A percentile compares a stretch with the other conserved stretches of the same genome.
These are phyloP conservation scores for Trametes cinnabarina DNA, from an alignment of 768 basidiomycete species.

Conservation along the genomic window DNA sequence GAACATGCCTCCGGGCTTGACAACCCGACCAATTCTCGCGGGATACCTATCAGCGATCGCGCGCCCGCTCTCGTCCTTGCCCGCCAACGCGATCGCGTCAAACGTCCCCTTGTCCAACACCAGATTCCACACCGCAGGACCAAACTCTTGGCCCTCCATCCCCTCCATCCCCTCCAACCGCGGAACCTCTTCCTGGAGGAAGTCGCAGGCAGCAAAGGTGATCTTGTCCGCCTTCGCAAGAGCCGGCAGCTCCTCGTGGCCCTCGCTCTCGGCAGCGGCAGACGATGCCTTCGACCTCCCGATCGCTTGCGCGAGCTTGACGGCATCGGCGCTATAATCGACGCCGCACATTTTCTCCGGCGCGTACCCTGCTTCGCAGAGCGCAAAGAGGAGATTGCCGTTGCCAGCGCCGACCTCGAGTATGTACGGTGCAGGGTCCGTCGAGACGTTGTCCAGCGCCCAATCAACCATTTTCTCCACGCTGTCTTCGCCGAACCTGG, in stretches of 20 bases:
- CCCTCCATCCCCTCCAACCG: constrained; percentile 18
- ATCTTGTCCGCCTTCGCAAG: constrained; percentile 29
- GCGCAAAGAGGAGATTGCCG: constrained; percentile 69
- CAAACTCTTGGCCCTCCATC: constrained; percentile 7
- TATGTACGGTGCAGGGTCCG: constrained; percentile 42
- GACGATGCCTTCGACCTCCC: constrained; percentile 34
- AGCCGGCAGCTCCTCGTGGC: not conserved
- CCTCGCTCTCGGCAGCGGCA: not conserved
- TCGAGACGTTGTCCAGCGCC: constrained; percentile 54
- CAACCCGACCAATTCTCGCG: constrained; percentile 47
- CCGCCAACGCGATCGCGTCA: constrained; percentile 77
- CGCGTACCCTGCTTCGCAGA: constrained; percentile 65
- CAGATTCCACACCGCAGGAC: constrained; percentile 57
- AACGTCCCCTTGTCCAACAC: constrained; percentile 87
- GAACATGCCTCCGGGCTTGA: constrained; percentile 68
- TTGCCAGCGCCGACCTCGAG: constrained; percentile 84
- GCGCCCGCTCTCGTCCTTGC: constrained; percentile 51
- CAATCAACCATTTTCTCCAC: constrained; percentile 81
- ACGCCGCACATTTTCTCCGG: constrained; percentile 55
- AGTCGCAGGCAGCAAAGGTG: constrained; percentile 60
- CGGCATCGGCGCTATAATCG: constrained; percentile 75
- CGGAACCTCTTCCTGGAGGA: constrained; percentile 55
- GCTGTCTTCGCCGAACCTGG: constrained; percentile 77
- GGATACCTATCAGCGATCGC: constrained; percentile 63
- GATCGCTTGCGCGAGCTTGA: constrained; percentile 59